phyloP scores from a whole-genome alignment of 2,329 filamentous ascomycete genomes.

The Alternaria sp. region DNA sequence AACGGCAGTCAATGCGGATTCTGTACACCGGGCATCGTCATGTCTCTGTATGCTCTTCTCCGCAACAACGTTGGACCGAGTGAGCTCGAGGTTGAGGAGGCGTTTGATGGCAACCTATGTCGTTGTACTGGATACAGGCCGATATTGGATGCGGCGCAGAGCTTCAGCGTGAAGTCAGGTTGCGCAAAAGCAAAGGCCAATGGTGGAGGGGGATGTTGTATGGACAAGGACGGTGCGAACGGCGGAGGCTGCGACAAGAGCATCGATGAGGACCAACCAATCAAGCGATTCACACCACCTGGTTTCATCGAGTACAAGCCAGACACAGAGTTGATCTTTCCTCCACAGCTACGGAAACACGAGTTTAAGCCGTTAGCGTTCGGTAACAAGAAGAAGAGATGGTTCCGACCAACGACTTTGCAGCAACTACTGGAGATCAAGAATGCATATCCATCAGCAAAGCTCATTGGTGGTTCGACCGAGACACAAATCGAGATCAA shows the following conservation, averaged over 20 bases:
- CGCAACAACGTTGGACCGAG: conserved; percentile 81
- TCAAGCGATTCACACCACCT: conserved; percentile 78
- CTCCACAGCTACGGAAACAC: conserved; percentile 82
- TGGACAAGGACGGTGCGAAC: conserved; percentile 59
- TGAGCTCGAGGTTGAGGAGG: conserved; percentile 88
- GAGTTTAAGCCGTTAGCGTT: conserved; percentile 83
- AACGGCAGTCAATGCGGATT: conserved; percentile 96
- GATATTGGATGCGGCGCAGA: conserved; percentile 92
- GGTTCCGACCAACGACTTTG: conserved; percentile 88
- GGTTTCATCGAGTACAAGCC: conserved; percentile 94
- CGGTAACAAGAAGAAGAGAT: conserved; percentile 92
- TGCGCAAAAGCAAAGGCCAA: conserved; percentile 66
- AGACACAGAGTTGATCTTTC: conserved; percentile 95
- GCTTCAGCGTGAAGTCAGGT: conserved; percentile 71
- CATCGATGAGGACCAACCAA: conserved; percentile 55
- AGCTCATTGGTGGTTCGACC: conserved; percentile 94
- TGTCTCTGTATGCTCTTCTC: conserved; percentile 92
- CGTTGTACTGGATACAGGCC: conserved; percentile 94
- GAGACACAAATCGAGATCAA: conserved; percentile 99
- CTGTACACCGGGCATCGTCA: conserved; percentile 96
- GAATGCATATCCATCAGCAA: conserved; percentile 80
- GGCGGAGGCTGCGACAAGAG: conserved; percentile 57
- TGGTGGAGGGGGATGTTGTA: conserved; percentile 75
- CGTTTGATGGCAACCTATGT: conserved; percentile 95
- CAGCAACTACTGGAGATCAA: conserved; percentile 93